phyloP scores from a whole-genome alignment of 306 rosid genomes.

The Acacia crassicarpa region DNA sequence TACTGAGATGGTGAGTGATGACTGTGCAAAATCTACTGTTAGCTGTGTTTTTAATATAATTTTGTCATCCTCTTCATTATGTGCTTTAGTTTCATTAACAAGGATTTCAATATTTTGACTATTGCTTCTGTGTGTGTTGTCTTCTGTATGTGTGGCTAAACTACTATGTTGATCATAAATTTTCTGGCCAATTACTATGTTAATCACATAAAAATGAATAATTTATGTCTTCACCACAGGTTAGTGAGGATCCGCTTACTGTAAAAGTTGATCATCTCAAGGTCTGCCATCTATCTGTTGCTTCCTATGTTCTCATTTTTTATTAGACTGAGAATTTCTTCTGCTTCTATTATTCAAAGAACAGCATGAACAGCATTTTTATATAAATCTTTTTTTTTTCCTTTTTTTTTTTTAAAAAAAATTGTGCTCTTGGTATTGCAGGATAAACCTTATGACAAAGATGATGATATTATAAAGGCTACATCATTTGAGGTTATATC shows the following conservation, averaged over 20 bases:
- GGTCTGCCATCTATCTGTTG: slow-evolving; percentile 46
- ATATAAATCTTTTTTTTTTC: not conserved
- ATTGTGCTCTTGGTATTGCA: slow-evolving; percentile 41
- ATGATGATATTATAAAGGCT: slow-evolving; percentile 92
- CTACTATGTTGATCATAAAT: slow-evolving; percentile 6
- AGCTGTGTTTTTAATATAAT: slow-evolving; percentile 8
- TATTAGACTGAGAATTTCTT: slow-evolving; percentile 17
- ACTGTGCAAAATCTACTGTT: slow-evolving; percentile 28
- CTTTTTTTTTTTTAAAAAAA: too few species aligned
- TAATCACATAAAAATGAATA: not conserved
- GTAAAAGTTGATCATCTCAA: slow-evolving; percentile 99
- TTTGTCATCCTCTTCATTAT: slow-evolving; percentile 11
- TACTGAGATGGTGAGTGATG: slow-evolving; percentile 82
- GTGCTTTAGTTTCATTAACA: slow-evolving; percentile 21
- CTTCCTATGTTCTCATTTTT: slow-evolving; percentile 23
- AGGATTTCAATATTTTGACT: slow-evolving; percentile 3
- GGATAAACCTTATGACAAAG: slow-evolving; percentile 91
- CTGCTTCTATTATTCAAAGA: slow-evolving; percentile 3
- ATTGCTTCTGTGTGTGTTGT: slow-evolving; percentile 1
- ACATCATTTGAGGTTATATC: slow-evolving; percentile 97
- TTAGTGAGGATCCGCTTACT: slow-evolving; percentile 89
- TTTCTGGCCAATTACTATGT: slow-evolving; percentile 2
- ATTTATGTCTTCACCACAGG: slow-evolving; percentile 54
- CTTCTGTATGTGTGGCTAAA: not conserved
- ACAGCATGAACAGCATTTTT: not conserved